Conservation (phyloP, 306 rosid species). For the Quercus variabilis region DNA sequence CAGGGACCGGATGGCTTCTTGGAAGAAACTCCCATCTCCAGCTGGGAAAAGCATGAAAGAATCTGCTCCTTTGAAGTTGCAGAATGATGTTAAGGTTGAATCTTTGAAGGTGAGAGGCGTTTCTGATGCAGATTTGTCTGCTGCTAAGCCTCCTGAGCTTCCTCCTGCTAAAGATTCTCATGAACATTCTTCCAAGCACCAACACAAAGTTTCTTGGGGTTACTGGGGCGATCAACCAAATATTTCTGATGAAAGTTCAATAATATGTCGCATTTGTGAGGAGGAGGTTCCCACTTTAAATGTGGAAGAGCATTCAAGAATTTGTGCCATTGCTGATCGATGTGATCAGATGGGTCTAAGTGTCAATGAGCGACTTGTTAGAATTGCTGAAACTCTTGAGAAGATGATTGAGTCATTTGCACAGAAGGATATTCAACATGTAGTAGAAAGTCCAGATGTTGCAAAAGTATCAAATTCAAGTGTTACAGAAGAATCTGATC, state of each 20-base stretch:
- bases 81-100: conserved; percentile 51
- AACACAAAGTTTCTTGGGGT: conserved; percentile 86
- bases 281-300: conserved; percentile 89
- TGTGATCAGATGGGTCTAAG: conserved; percentile 89
- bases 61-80: conserved; percentile 55
- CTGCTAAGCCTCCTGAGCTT: conserved; percentile 63
- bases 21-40: conserved; percentile 88
- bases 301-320: conserved; percentile 95
- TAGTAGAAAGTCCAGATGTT: conserved; percentile 88
- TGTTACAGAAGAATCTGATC: conserved; percentile 91
- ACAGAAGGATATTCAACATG: conserved; percentile 80
- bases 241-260: conserved; percentile 68
- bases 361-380: conserved; percentile 86
- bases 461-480: conserved; percentile 92
- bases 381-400: conserved; percentile 81
- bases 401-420: conserved; percentile 71
- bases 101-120: conserved; percentile 43
- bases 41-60: conserved; percentile 51
- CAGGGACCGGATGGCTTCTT: conserved; percentile 78
- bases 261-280: conserved; percentile 98
- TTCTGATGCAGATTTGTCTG: conserved; percentile 52
- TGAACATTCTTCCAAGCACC: conserved; percentile 83
- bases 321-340: conserved; percentile 93
- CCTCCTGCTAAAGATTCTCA: conserved; percentile 62
- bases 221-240: conserved; percentile 79